Conservation (phyloP, 2,329 filamentous ascomycete genomes). For the Dothistroma septosporum region DNA sequence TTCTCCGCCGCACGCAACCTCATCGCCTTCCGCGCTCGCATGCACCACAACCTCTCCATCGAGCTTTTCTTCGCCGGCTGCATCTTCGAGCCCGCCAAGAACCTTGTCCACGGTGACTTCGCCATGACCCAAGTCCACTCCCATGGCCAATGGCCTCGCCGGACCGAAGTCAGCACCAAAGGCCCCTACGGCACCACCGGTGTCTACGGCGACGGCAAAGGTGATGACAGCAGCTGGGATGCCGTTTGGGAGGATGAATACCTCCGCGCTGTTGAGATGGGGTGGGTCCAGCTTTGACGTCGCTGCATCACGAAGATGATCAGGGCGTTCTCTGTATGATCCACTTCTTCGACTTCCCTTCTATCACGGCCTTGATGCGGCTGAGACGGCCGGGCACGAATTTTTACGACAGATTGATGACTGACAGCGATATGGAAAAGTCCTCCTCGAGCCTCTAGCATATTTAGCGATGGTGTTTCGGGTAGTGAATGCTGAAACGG, state of each 20-base stretch:
- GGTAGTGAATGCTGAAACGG: not conserved
- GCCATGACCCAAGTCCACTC: slow-evolving; percentile 41
- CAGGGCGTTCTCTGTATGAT: not conserved
- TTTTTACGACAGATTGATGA: not conserved
- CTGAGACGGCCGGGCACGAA: not conserved
- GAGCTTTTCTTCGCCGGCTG: slow-evolving; percentile 51
- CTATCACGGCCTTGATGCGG: not conserved
- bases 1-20: slow-evolving; percentile 42
- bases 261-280: slow-evolving; percentile 30
- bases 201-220: slow-evolving; percentile 49
- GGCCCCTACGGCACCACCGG: slow-evolving; percentile 49
- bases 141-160: slow-evolving; percentile 41
- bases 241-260: slow-evolving; percentile 35
- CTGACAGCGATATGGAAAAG: not conserved
- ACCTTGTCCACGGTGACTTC: slow-evolving; percentile 48
- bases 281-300: slow-evolving; percentile 32
- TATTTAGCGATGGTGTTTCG: not conserved
- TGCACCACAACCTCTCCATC: slow-evolving; percentile 41
- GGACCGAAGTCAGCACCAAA: slow-evolving; percentile 38
- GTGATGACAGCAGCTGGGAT: slow-evolving; percentile 40
- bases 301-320: slow-evolving; percentile 3
- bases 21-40: slow-evolving; percentile 36
- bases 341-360: not conserved
- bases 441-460: not conserved
- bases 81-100: slow-evolving; percentile 48